Evolutionary conservation across 2,329 filamentous ascomycete genomes (phyloP), one percentile per base, ranked within the genome.

Genomic region (Elsinoe arachidis): DNA sequence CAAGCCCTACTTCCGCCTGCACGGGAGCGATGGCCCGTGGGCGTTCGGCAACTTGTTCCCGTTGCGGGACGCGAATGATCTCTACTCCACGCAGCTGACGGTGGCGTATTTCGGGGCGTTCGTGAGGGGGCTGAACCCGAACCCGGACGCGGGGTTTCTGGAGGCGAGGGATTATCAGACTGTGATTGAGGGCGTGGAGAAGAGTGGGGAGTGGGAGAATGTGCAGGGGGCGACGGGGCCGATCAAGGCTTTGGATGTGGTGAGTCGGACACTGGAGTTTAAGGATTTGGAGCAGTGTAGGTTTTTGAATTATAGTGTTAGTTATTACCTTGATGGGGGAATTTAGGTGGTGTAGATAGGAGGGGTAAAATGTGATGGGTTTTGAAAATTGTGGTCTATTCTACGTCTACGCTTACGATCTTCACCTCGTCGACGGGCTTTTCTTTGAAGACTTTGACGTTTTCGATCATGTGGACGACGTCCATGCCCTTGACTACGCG

Each of bases 391-490:
- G 7, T 2, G 15, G 37, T 39, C n/a, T 43, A 57, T 23, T 55
- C 57, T 21, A 68, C 58, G 56, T 60, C 67, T 64, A 99, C 95
- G 69, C 88, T 96, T 58, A 99, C 82, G 64, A 99, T 95, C 74
- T 96, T 97, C 67, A 99, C 91, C 70, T 99, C 93, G 67, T 96
- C 90, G 71, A 95, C 88, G 0, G 93, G 93, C 76, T 92, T 95
- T 75, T 99, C 95, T 77, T 86, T 86, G 71, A 87, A 85, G 3
- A 90, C 90, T 69, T 87, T 87, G 14, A 82, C 80, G 69, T 95
- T 96, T 74, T 99, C 93, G 69, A 99, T 99, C 76, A 86, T 89
- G 71, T 97, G 90, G 60, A 99, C 85, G 17, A 99, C 90, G 71
- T 99, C 93, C 68, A 97, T 76, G 0, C 93, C 93, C 68, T 91